Conservation (phyloP, 768 basidiomycete genomes). For the Agrocybe chaxingu region DNA sequence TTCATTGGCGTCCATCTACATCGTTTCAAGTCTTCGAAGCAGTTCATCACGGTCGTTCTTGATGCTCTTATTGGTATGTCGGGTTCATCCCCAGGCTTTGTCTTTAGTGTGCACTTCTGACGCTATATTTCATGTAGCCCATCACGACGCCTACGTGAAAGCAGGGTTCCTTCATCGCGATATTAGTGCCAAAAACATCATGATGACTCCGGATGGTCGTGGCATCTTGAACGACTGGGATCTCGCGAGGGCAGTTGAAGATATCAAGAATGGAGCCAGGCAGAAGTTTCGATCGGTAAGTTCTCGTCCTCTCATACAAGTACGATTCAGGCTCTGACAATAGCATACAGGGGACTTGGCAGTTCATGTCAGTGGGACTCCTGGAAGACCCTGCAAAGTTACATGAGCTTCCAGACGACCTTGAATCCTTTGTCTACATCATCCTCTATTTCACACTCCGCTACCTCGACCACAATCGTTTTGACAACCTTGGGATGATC, state of each 20-base stretch:
- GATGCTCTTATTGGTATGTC: constrained; percentile 22
- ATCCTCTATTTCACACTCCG: constrained; percentile 4
- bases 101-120: neutral
- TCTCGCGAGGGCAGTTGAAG: constrained; percentile 4
- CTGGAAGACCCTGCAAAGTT: constrained; percentile 12
- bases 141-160: constrained; percentile 15
- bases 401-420: constrained; percentile 23
- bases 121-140: constrained; percentile 16
- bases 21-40: constrained; percentile 11
- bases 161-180: constrained; percentile 22
- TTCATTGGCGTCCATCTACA: constrained; percentile 12
- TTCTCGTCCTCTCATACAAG: neutral
- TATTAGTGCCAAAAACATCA: constrained; percentile 23
- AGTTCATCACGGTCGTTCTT: constrained; percentile 14
- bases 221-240: constrained; percentile 26
- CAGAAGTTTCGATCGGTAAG: constrained; percentile 13
- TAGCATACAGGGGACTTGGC: constrained; percentile 27
- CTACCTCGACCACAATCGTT: neutral
- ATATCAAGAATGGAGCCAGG: neutral
- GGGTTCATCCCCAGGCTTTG: neutral
- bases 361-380: constrained; percentile 24
- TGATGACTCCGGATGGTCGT: constrained; percentile 7
- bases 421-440: constrained; percentile 26
- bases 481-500: too few species aligned
- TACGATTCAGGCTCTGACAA: neutral